Base-by-base conservation (phyloP, 2,329 filamentous ascomycete genomes). In the Aureobasidium sp. region DNA sequence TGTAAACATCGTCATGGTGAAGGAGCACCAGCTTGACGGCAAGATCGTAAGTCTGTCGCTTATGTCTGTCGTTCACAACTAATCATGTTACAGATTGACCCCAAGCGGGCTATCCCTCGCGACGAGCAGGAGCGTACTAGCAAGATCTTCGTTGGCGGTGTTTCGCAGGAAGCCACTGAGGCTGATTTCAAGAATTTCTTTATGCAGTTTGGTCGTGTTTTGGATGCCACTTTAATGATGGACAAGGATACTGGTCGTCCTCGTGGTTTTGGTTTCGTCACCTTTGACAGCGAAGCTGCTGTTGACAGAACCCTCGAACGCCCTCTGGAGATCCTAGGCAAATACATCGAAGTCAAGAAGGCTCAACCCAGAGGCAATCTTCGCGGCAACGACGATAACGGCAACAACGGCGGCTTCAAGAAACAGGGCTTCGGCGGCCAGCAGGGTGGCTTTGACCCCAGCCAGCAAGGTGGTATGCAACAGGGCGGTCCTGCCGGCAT, bases 1-100 rank as follows among this genome's bases (percentile, higher is more conserved):
- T 4, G 94, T 99, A 67, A 99, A 99, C 74, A 96, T 91, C 68
- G 94, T 99, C 66, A 99, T 99, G 94, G 94, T 99, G 66, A 99
- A 99, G 78, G 94, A 99, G 74, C 94, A 99, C 75, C 96, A 93
- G 69, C 83, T 99, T 26, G 94, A 99, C 73, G 94, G 94, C 65
- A 99, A 99, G 77, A 97, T 99, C 75, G 94, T 97, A 83, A 80
- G 90, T 78, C 15, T 12, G 27, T 26, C 23, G 23, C 8, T 53
- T 55, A 47, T 44, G 34, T 29, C 51, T 56, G 50, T 52, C 36
- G 17, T 20, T 20, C 36, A 29, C 3, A 36, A 42, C 47, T 53
- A 39, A 51, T 4, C 23, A 48, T 62, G 34, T 37, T 48, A 34
- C 65, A 97, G 94, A 99, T 99, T 72, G 94, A 99, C 70, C 94